Conservation (phyloP, 441 rosid species). For the Mallotus japonicus region DNA sequence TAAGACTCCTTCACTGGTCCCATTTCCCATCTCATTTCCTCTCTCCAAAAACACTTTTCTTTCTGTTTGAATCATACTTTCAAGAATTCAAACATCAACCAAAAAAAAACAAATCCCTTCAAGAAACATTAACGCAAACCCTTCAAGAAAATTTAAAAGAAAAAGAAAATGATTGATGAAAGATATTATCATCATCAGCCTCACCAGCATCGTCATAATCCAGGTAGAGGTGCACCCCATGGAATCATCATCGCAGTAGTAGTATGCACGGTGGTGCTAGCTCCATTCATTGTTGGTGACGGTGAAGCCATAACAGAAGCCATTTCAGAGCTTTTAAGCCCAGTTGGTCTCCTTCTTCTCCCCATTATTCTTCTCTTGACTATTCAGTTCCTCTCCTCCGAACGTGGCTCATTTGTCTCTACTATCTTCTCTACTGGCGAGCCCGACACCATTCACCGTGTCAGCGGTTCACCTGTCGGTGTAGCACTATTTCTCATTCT, state of each 20-base stretch:
- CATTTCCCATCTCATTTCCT: not conserved
- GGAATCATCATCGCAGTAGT: constrained; percentile 73
- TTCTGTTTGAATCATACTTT: too few species aligned
- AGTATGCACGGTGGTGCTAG: constrained; percentile 61
- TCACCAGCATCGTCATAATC: constrained; percentile 3
- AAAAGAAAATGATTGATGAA: constrained; percentile 34
- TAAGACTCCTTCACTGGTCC: constrained; percentile 1
- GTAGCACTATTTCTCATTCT: constrained; percentile 68
- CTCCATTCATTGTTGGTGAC: constrained; percentile 77
- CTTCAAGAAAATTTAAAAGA: not conserved
- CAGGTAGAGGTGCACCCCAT: constrained; percentile 61
- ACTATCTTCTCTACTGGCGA: constrained; percentile 65
- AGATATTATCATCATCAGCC: constrained; percentile 24
- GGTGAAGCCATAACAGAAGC: constrained; percentile 79
- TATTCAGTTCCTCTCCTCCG: constrained; percentile 89
- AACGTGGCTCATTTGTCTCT: constrained; percentile 65
- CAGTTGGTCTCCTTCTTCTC: constrained; percentile 76
- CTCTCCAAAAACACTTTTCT: not conserved
- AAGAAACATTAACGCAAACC: not conserved
- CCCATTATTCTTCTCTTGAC: constrained; percentile 73
- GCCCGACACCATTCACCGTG: constrained; percentile 79
- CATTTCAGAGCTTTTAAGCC: constrained; percentile 75
- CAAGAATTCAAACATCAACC: too few species aligned
- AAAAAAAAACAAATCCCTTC: too few species aligned
- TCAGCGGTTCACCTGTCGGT: constrained; percentile 82